Conservation (phyloP, 148 eudicot species). For the Camellia sinensis region DNA sequence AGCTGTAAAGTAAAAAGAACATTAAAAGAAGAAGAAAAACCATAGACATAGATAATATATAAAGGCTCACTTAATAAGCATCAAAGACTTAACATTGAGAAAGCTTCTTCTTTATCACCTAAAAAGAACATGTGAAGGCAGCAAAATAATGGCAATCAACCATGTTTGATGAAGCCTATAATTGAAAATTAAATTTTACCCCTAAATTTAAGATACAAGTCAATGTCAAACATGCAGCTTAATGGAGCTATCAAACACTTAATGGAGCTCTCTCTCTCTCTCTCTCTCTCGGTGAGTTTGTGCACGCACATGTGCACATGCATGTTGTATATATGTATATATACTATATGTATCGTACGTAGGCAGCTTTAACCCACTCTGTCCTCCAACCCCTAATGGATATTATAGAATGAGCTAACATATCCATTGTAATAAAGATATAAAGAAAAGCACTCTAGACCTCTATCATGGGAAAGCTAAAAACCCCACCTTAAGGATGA, state of each 20-base stretch:
- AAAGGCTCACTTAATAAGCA: background rate
- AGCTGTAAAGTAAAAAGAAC: constrained; percentile 39
- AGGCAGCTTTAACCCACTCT: background rate
- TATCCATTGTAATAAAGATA: too few relatives aligned
- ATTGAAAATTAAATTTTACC: too few relatives aligned
- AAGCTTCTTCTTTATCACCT: background rate
- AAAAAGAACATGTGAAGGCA: background rate
- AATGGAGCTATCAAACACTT: too few relatives aligned
- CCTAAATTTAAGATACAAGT: too few relatives aligned
- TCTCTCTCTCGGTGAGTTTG: too few relatives aligned
- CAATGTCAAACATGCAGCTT: too few relatives aligned
- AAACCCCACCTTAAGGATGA: background rate
- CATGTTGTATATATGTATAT: background rate
- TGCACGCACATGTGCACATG: too few relatives aligned
- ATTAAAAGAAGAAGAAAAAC: background rate
- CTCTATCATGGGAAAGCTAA: background rate
- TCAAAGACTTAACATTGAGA: background rate
- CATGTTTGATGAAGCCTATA: too few relatives aligned
- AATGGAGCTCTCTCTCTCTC: too few relatives aligned
- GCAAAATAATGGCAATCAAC: too few relatives aligned
- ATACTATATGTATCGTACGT: background rate
- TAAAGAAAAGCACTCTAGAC: too few relatives aligned
- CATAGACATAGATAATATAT: background rate
- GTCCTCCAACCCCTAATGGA: background rate
- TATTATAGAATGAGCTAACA: background rate